Evolutionary conservation across 441 rosid genomes (phyloP).

Genomic region (Melastoma candidum): DNA sequence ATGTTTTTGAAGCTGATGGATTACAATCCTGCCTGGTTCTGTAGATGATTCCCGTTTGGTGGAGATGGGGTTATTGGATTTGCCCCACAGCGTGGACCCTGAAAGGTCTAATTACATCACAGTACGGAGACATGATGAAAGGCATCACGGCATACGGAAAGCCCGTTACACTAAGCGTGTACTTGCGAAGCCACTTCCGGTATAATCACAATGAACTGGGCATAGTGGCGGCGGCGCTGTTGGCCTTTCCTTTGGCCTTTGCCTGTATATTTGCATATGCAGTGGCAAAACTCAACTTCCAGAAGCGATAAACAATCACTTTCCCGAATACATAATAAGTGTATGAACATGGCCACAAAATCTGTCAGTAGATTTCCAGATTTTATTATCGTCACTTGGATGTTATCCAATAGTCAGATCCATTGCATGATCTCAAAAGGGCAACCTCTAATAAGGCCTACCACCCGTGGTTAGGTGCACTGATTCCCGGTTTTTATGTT

Average conservation of each 20-base stretch:
- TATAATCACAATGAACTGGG: slow-evolving; percentile 14
- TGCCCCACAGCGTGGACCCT: slow-evolving; percentile 57
- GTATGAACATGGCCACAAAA: no score
- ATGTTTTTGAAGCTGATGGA: no score
- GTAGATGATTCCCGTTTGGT: slow-evolving; percentile 61
- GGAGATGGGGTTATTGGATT: slow-evolving; percentile 66
- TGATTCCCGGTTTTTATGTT: no score
- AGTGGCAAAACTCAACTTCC: no score
- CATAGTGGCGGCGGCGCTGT: slow-evolving; percentile 17
- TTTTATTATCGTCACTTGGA: no score
- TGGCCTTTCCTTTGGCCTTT: slow-evolving; percentile 19
- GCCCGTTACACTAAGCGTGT: slow-evolving; percentile 18
- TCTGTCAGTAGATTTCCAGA: no score
- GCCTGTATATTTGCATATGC: slow-evolving; percentile 1
- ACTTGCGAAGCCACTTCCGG: slow-evolving; percentile 23
- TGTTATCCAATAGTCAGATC: no score
- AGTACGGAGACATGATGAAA: slow-evolving; percentile 41
- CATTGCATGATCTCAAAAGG: no score
- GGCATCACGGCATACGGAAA: slow-evolving; percentile 24
- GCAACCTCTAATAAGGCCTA: no score
- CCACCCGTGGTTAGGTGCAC: no score
- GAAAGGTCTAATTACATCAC: slow-evolving; percentile 38
- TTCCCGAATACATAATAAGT: no score
- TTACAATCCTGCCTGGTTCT: neutral
- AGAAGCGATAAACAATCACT: no score